Percentiles rank a stretch among this genome's conserved stretches.
Conservation (phyloP, 257 asterid genomes). For the Solanum piurae region DNA sequence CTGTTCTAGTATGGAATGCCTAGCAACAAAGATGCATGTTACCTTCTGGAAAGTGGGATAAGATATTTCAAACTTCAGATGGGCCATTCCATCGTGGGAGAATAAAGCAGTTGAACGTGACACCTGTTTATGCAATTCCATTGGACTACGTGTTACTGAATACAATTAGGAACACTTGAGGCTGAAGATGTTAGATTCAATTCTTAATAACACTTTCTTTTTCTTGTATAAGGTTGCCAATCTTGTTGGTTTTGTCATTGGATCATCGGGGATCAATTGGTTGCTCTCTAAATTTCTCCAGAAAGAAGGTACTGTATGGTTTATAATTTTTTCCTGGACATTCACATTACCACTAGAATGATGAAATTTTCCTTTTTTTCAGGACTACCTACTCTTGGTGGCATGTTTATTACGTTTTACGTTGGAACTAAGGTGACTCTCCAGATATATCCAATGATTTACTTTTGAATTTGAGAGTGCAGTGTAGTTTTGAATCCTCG, state of each 20-base stretch:
- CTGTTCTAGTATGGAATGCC: not conserved
- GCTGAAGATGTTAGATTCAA: not conserved
- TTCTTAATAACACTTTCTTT: conserved; percentile 12
- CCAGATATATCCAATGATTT: not conserved
- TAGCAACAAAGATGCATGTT: not conserved
- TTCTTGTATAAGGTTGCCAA: conserved; percentile 61
- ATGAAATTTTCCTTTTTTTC: conserved; percentile 18
- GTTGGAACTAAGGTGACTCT: conserved; percentile 80
- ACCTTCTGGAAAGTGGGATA: not conserved
- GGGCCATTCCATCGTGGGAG: not conserved
- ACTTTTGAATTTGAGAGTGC: not conserved
- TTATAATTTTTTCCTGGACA: not conserved
- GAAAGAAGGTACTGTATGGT: conserved; percentile 42
- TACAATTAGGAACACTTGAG: not conserved
- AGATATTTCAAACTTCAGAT: not conserved
- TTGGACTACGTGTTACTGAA: not conserved
- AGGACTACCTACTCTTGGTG: conserved; percentile 65
- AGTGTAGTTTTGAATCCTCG: too few species aligned
- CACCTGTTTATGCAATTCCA: not conserved
- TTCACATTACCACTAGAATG: not conserved
- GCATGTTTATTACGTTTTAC: conserved; percentile 64
- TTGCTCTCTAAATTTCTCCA: conserved; percentile 60
- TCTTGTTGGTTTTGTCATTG: conserved; percentile 93
- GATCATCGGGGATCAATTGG: conserved; percentile 93
- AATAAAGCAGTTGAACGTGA: not conserved